Percentiles rank a stretch among this genome's conserved stretches.
Conservation (phyloP, 148 eudicot species). For the Linanthus parryae region DNA sequence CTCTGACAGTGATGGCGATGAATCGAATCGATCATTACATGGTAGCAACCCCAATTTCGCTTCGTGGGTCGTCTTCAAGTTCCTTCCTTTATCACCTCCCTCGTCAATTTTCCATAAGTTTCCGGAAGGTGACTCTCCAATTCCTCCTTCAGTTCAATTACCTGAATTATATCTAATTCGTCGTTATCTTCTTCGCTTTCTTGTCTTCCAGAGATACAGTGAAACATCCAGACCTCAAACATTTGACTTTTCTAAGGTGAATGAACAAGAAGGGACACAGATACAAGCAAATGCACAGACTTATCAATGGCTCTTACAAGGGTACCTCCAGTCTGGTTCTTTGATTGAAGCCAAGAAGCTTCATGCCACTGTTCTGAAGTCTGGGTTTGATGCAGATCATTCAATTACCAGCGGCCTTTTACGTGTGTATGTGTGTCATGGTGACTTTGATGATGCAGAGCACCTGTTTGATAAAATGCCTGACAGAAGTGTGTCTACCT, state of each 20-base stretch:
- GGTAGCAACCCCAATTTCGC: too few species aligned
- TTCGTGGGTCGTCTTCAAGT: too few species aligned
- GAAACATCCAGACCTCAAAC: neutral
- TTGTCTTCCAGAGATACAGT: conserved; percentile 14
- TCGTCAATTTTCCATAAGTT: neutral
- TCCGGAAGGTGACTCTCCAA: conserved; percentile 13
- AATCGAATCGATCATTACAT: too few species aligned
- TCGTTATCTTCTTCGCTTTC: neutral
- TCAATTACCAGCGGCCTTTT: conserved; percentile 34
- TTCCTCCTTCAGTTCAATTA: neutral
- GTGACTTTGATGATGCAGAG: conserved; percentile 36
- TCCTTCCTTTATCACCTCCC: conserved; percentile 10
- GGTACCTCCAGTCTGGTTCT: conserved; percentile 43
- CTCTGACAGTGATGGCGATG: too few species aligned
- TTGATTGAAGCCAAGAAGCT: conserved; percentile 40
- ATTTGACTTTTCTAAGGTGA: conserved; percentile 7
- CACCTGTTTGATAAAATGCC: conserved; percentile 51
- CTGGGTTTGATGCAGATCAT: conserved; percentile 41
- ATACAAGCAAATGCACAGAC: conserved; percentile 47
- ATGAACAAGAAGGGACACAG: conserved; percentile 7
- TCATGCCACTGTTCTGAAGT: conserved; percentile 51
- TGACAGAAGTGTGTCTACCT: conserved; percentile 26
- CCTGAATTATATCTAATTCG: neutral
- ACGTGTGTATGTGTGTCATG: conserved; percentile 35
- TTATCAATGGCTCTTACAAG: conserved; percentile 53